Conservation (phyloP, 2,329 filamentous ascomycete genomes). For the Sarocladium oryzae region DNA sequence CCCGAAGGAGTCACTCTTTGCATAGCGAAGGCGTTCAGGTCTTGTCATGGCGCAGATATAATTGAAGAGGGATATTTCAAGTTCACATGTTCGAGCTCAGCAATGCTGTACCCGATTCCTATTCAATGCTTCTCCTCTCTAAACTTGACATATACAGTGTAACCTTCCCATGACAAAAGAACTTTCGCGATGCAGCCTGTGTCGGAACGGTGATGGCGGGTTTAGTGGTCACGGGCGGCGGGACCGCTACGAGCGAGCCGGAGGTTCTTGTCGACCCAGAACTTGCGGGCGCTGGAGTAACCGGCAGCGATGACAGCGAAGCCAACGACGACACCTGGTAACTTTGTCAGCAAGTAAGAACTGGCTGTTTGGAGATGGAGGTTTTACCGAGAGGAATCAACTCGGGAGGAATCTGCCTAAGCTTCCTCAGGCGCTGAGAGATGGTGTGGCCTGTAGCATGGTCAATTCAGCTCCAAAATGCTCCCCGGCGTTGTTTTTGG, state of each 20-base stretch:
- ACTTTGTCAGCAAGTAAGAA: slow-evolving; percentile 1
- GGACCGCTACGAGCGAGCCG: slow-evolving; percentile 69
- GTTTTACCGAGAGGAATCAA: slow-evolving; percentile 81
- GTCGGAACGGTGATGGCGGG: slow-evolving; percentile 17
- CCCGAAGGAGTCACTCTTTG: slow-evolving; percentile 19
- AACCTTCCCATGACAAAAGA: slow-evolving; percentile 14
- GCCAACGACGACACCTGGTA: slow-evolving; percentile 73
- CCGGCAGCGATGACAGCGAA: slow-evolving; percentile 74
- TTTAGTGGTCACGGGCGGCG: slow-evolving; percentile 32
- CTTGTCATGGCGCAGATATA: background rate
- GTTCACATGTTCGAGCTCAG: slow-evolving; percentile 8
- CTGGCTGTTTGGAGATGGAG: background rate
- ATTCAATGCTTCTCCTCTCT: slow-evolving; percentile 8
- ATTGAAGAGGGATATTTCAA: slow-evolving; percentile 4
- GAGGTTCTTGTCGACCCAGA: slow-evolving; percentile 85
- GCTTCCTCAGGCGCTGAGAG: slow-evolving; percentile 85
- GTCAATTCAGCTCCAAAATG: slow-evolving; percentile 11
- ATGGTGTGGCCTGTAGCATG: slow-evolving; percentile 74
- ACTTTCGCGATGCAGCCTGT: slow-evolving; percentile 7
- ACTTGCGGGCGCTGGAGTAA: slow-evolving; percentile 79
- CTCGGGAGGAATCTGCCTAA: slow-evolving; percentile 89
- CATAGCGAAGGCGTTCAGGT: slow-evolving; percentile 42
- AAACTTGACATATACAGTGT: slow-evolving; percentile 15
- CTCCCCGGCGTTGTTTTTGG: slow-evolving; percentile 1
- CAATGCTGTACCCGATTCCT: slow-evolving; percentile 2